Conservation (phyloP, 1,139 yeast genomes). For the Arxiozyma slooffiae region DNA sequence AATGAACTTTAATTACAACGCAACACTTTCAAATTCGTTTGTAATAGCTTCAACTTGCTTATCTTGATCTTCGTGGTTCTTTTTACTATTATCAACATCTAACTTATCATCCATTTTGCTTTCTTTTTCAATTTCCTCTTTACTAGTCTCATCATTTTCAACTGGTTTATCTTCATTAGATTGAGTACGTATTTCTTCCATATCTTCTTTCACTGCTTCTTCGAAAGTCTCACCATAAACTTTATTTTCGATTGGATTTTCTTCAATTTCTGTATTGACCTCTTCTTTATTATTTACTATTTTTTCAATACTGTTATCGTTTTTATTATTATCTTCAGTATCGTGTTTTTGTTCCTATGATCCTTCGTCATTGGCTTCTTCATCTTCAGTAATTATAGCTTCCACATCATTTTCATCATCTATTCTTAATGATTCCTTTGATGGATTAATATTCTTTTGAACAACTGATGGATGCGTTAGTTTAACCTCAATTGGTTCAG, state of each 20-base stretch:
- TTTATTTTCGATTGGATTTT: conserved; percentile 4
- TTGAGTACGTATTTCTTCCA: conserved; percentile 1
- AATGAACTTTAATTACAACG: conserved; percentile 14
- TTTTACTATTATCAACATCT: not conserved
- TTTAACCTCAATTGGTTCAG: not conserved
- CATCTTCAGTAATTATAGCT: conserved; percentile 5
- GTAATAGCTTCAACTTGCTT: conserved; percentile 6
- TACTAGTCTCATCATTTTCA: conserved; percentile 4
- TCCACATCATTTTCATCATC: conserved; percentile 6
- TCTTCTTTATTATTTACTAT: not conserved
- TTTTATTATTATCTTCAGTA: conserved; percentile 1
- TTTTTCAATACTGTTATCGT: not conserved
- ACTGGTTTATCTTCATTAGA: not conserved
- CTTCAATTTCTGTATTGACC: conserved; percentile 3
- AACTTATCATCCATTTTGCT: conserved; percentile 9
- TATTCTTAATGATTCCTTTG: conserved; percentile 1
- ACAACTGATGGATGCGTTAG: not conserved
- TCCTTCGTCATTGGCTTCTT: too few relatives aligned
- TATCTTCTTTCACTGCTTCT: conserved; percentile 1
- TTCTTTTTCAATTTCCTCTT: conserved; percentile 7
- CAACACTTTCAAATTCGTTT: conserved; percentile 26
- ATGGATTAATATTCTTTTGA: not conserved
- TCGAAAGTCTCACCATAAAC: conserved; percentile 5
- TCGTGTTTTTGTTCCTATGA: conserved; percentile 4
- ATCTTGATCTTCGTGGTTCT: not conserved